Conservation (phyloP, 1,139 yeast genomes). For the Hemisphaericaspora lyxosophila region DNA sequence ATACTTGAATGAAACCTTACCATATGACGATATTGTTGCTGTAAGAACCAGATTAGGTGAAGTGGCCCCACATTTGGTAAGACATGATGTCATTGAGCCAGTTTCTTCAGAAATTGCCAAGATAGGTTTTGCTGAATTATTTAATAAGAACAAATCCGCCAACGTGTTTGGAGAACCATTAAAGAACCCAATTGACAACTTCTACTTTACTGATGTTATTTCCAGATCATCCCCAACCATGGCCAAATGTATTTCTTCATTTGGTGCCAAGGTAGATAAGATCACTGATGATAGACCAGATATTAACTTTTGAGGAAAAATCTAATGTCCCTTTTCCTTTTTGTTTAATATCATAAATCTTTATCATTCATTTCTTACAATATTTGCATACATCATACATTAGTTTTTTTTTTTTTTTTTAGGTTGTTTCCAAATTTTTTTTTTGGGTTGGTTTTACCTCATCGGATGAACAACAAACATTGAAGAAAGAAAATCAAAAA, state of each 20-base stretch:
- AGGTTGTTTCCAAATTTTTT: no score
- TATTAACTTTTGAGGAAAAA: slow-evolving; percentile 27
- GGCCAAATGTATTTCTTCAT: slow-evolving; percentile 76
- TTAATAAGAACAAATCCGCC: slow-evolving; percentile 38
- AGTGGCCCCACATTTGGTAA: slow-evolving; percentile 77
- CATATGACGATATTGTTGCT: slow-evolving; percentile 73
- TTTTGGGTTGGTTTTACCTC: slow-evolving; percentile 1
- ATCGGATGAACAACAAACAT: background rate
- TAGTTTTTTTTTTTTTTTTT: slow-evolving; percentile 1
- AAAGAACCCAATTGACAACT: slow-evolving; percentile 74
- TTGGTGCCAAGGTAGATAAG: slow-evolving; percentile 67
- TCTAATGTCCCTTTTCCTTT: background rate
- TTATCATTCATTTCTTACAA: slow-evolving; percentile 5
- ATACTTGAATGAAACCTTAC: slow-evolving; percentile 68
- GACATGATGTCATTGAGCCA: slow-evolving; percentile 76
- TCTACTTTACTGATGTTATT: slow-evolving; percentile 84
- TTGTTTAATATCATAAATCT: background rate
- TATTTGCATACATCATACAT: slow-evolving; percentile 6
- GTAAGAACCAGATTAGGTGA: slow-evolving; percentile 72
- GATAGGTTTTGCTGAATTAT: slow-evolving; percentile 56
- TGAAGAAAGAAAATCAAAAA: no score
- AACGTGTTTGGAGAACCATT: slow-evolving; percentile 50
- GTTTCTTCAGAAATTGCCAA: slow-evolving; percentile 57
- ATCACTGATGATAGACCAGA: slow-evolving; percentile 50
- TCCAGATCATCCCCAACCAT: slow-evolving; percentile 87